Evolutionary conservation across 208 protist genomes (phyloP).

Genomic region (Trypanosoma scelopori): DNA sequence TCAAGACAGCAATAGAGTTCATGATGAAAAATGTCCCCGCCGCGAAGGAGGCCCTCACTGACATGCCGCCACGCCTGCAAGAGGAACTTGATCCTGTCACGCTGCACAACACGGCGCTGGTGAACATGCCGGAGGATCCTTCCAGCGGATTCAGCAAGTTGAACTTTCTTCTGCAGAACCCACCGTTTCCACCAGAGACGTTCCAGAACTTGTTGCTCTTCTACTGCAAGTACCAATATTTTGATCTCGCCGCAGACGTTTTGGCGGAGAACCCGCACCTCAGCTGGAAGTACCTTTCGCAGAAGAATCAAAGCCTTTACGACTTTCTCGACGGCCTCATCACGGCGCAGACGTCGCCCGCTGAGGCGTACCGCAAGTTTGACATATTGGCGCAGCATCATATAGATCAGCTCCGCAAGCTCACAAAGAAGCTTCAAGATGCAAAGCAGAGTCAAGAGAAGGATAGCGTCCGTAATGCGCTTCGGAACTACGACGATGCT

Average conservation of each 20-base stretch:
- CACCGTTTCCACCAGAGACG: conserved; percentile 96
- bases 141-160: conserved; percentile 95
- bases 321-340: conserved; percentile 96
- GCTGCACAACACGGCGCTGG: conserved; percentile 97
- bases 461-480: conserved; percentile 71
- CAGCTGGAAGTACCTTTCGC: conserved; percentile 93
- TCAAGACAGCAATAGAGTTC: conserved; percentile 97
- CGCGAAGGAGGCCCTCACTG: conserved; percentile 95
- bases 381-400: conserved; percentile 94
- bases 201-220: conserved; percentile 97
- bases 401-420: conserved; percentile 93
- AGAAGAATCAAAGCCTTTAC: conserved; percentile 92
- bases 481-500: conserved; percentile 92
- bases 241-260: conserved; percentile 95
- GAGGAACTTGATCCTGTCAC: conserved; percentile 97
- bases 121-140: conserved; percentile 96
- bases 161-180: conserved; percentile 94
- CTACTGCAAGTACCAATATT: conserved; percentile 97
- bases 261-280: conserved; percentile 95
- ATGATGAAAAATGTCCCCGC: conserved; percentile 87
- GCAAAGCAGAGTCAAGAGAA: conserved; percentile 88
- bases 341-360: conserved; percentile 93
- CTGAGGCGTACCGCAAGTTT: conserved; percentile 96
- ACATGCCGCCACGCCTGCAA: conserved; percentile 96
- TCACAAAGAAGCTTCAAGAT: conserved; percentile 96